A percentile compares a stretch with the other conserved stretches of the same genome.
Conservation (phyloP, 1,139 yeast genomes). For the Spathaspora sp. region DNA sequence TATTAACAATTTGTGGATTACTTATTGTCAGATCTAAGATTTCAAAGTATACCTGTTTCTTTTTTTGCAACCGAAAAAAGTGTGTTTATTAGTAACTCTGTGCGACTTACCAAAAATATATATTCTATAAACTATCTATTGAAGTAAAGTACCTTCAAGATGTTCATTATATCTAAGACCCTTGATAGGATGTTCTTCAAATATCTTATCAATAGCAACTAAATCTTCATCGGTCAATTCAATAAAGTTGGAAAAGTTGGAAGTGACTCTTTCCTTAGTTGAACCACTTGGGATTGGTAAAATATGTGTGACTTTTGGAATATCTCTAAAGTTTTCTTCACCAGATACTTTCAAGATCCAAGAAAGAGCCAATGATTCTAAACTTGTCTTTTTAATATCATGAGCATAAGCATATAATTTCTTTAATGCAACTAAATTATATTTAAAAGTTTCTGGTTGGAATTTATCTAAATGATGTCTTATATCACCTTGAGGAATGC, state of each 20-base stretch:
- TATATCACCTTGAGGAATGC: constrained; percentile 54
- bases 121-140: constrained; percentile 7
- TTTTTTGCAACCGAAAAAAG: constrained; percentile 2
- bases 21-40: neutral
- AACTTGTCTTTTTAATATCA: constrained; percentile 37
- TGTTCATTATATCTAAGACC: constrained; percentile 18
- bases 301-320: constrained; percentile 49
- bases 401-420: constrained; percentile 50
- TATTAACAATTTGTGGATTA: neutral
- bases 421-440: constrained; percentile 50
- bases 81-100: neutral
- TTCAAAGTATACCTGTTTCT: neutral
- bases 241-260: constrained; percentile 49
- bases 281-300: constrained; percentile 82
- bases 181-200: constrained; percentile 15
- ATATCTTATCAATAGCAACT: constrained; percentile 44
- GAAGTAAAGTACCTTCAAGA: constrained; percentile 14
- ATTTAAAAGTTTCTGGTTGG: constrained; percentile 50
- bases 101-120: neutral
- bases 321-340: constrained; percentile 28
- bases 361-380: constrained; percentile 70
- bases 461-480: constrained; percentile 59
- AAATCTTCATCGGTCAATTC: constrained; percentile 54
- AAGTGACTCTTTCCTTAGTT: constrained; percentile 54
- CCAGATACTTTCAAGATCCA: constrained; percentile 55